Percentiles rank a stretch among this genome's conserved stretches.
phyloP scores from a whole-genome alignment of 768 basidiomycete species.

The Leucocoprinus birnbaumii region DNA sequence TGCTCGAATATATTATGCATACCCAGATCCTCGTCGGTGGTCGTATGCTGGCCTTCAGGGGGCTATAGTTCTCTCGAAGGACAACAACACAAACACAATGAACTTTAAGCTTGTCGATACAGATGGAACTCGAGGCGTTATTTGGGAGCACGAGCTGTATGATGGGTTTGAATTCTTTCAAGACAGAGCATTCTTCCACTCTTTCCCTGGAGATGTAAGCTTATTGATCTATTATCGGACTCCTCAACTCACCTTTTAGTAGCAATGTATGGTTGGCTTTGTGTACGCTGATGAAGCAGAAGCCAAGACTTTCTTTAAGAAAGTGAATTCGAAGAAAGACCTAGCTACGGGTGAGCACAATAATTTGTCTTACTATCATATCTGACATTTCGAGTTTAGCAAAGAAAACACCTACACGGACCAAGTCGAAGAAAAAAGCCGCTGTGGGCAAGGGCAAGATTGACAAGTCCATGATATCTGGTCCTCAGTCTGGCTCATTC shows the following conservation, averaged over 20 bases:
- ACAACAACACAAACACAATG: constrained; percentile 52
- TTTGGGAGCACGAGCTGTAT: constrained; percentile 94
- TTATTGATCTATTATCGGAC: neutral
- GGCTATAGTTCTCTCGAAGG: constrained; percentile 69
- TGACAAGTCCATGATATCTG: constrained; percentile 91
- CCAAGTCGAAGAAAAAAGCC: constrained; percentile 53
- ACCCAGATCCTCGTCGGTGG: constrained; percentile 77
- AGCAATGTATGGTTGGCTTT: constrained; percentile 91
- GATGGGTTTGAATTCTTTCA: constrained; percentile 75
- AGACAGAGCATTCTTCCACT: constrained; percentile 90
- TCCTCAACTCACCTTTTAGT: constrained; percentile 13
- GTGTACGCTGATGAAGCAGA: constrained; percentile 88
- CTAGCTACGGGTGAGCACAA: constrained; percentile 48
- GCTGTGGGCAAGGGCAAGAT: constrained; percentile 69
- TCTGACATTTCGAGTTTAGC: neutral
- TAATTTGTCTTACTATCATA: neutral
- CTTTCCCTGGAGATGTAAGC: constrained; percentile 90
- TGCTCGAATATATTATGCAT: constrained; percentile 87
- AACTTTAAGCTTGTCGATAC: constrained; percentile 84
- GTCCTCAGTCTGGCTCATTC: constrained; percentile 75
- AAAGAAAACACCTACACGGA: constrained; percentile 32
- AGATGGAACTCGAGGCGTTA: constrained; percentile 76
- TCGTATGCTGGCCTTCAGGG: constrained; percentile 87
- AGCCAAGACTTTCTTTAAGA: constrained; percentile 84
- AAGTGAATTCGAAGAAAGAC: constrained; percentile 67